These are phyloP conservation scores for Leccinum subrobustum DNA, from an alignment of 1,284 basidiomycete genomes.

Conservation along the genomic window DNA sequence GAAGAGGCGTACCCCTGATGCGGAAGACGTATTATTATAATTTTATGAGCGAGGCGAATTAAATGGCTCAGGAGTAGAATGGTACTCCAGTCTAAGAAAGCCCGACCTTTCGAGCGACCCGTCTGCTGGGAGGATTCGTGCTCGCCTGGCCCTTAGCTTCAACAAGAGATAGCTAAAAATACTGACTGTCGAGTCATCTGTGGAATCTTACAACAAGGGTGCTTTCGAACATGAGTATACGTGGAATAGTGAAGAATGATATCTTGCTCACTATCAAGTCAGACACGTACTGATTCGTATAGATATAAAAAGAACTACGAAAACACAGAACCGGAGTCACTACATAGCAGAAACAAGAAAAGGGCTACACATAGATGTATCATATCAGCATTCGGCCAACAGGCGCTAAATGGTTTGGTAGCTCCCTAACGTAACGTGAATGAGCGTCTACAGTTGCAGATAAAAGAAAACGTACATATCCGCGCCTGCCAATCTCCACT, in stretches of 20 bases:
- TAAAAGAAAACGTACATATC: slow-evolving; percentile 56
- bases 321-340: slow-evolving; percentile 17
- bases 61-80: background rate
- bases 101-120: background rate
- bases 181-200: background rate
- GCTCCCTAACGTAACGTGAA: slow-evolving; percentile 22
- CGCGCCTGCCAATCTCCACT: slow-evolving; percentile 84
- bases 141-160: no score
- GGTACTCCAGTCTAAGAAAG: background rate
- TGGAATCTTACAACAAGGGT: slow-evolving; percentile 1
- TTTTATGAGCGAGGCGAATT: background rate
- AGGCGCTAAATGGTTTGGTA: slow-evolving; percentile 30
- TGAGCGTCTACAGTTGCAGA: slow-evolving; percentile 2
- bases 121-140: background rate
- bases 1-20: background rate
- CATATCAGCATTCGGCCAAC: slow-evolving; percentile 6
- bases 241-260: slow-evolving; percentile 1
- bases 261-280: slow-evolving; percentile 7
- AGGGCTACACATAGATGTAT: slow-evolving; percentile 28
- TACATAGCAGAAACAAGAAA: slow-evolving; percentile 31
- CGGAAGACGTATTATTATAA: slow-evolving; percentile 4
- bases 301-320: slow-evolving; percentile 24
- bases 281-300: slow-evolving; percentile 18
- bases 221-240: background rate
- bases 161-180: background rate